Evolutionary conservation across 106 monocot genomes (phyloP).

Genomic region (Acanthochlamys bracteata): DNA sequence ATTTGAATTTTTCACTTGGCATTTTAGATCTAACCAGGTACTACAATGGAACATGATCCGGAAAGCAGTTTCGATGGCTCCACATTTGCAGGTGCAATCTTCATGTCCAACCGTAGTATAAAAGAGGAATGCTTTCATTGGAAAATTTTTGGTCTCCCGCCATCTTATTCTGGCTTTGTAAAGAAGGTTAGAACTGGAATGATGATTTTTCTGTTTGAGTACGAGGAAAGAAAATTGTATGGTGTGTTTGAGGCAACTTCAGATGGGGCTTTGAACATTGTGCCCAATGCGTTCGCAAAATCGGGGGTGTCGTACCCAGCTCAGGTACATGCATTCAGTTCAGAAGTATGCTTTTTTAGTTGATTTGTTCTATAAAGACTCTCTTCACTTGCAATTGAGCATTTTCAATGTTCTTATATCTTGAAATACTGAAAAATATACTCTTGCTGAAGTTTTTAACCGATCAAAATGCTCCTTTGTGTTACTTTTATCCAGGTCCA

Average conservation of each 20-base stretch:
- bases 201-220: conserved; percentile 79
- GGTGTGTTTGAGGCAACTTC: conserved; percentile 79
- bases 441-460: too few species aligned
- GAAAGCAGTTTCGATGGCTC: neutral
- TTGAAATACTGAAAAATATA: neutral
- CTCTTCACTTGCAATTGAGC: neutral
- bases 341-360: neutral
- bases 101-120: conserved; percentile 51
- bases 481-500: conserved; percentile 6
- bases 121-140: conserved; percentile 46
- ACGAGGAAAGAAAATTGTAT: conserved; percentile 60
- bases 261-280: conserved; percentile 57
- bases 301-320: conserved; percentile 48
- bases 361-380: neutral
- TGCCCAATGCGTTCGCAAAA: conserved; percentile 42
- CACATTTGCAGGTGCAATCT: conserved; percentile 44
- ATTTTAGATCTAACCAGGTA: neutral
- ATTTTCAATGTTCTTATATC: neutral
- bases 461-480: too few species aligned
- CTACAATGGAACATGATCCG: conserved; percentile 15
- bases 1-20: too few species aligned
- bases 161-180: conserved; percentile 22
- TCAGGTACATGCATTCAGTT: conserved; percentile 33
- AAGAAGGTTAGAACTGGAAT: conserved; percentile 50
- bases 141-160: conserved; percentile 65